phyloP scores from a whole-genome alignment of 305 asterid species.

The Galium porrigens region DNA sequence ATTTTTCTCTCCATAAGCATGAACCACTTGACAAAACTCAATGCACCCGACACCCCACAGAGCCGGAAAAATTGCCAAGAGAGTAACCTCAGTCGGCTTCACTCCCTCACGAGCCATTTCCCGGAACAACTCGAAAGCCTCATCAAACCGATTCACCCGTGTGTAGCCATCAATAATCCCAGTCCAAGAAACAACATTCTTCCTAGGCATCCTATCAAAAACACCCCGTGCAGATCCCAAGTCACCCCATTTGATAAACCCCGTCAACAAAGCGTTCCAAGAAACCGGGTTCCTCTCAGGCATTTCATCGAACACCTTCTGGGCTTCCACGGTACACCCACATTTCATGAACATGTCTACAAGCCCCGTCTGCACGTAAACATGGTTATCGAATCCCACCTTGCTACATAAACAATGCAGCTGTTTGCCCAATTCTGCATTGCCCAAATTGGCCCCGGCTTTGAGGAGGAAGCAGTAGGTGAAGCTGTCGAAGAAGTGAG shows the following conservation, averaged over 20 bases:
- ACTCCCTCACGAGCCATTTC: constrained; percentile 4
- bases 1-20: constrained; percentile 4
- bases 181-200: constrained; percentile 6
- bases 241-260: constrained; percentile 4
- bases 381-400: constrained; percentile 22
- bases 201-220: constrained; percentile 5
- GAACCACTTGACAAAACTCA: constrained; percentile 7
- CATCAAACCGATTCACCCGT: background rate
- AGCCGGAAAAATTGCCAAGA: background rate
- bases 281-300: constrained; percentile 4
- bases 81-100: constrained; percentile 2
- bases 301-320: constrained; percentile 6
- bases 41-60: background rate
- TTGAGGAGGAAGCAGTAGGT: constrained; percentile 59
- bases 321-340: constrained; percentile 4
- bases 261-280: constrained; percentile 7
- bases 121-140: background rate
- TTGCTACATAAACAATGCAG: constrained; percentile 39
- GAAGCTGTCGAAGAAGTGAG: constrained; percentile 50
- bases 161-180: constrained; percentile 4
- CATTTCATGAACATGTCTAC: background rate
- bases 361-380: background rate
- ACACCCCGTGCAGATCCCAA: constrained; percentile 1
- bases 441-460: constrained; percentile 39
- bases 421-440: constrained; percentile 29